Conservation (phyloP, 768 basidiomycete species). For the Pleurotus sapidus region DNA sequence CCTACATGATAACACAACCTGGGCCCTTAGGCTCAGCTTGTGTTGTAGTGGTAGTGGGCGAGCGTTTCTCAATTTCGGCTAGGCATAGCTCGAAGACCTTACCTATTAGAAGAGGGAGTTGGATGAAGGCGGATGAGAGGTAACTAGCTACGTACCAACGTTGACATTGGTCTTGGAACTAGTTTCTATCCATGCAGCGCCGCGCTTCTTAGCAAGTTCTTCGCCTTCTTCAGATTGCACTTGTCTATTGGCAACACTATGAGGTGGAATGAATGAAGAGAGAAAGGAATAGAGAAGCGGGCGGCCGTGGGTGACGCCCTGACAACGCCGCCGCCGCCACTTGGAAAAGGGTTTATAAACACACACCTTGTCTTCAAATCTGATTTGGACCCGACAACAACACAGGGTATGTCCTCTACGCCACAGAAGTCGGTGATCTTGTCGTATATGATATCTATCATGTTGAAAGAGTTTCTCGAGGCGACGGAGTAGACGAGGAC, state of each 20-base stretch:
- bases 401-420: constrained; percentile 81
- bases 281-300: constrained; percentile 18
- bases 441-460: constrained; percentile 91
- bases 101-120: constrained; percentile 36
- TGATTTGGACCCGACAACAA: constrained; percentile 90
- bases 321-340: constrained; percentile 10
- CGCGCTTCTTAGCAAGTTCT: constrained; percentile 66
- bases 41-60: constrained; percentile 44
- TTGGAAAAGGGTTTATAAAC: constrained; percentile 1
- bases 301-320: constrained; percentile 11
- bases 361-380: constrained; percentile 77
- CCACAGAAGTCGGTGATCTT: constrained; percentile 91
- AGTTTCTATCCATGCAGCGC: constrained; percentile 84
- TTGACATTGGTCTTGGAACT: constrained; percentile 86
- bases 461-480: constrained; percentile 87
- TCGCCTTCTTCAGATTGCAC: constrained; percentile 74
- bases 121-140: neutral
- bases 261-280: constrained; percentile 26
- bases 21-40: constrained; percentile 33
- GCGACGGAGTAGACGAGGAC: constrained; percentile 95
- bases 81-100: constrained; percentile 85
- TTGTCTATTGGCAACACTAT: constrained; percentile 50
- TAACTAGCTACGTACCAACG: constrained; percentile 62
- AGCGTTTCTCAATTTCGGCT: constrained; percentile 77
- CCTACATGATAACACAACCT: constrained; percentile 55